Evolutionary conservation across 352 stramenopile genomes (phyloP), one percentile per base, ranked within the genome.

Genomic region (Achlya hypogyna): DNA sequence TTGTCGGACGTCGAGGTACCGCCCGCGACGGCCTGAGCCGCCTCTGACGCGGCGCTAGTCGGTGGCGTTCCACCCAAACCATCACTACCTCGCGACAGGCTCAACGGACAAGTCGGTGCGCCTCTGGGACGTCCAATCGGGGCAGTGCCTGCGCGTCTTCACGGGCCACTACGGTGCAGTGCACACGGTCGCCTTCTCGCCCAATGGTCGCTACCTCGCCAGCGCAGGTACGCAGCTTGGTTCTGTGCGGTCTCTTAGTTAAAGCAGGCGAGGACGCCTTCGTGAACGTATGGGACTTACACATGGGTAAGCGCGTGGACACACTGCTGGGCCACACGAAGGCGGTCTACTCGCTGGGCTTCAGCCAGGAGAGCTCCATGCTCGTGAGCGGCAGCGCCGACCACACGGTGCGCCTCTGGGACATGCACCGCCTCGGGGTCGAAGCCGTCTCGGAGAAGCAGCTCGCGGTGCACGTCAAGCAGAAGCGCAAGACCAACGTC

Each of bases 231-330:
- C n/a, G 27, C 31, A 5, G 9, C 54, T 59, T 35, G 5, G 12
- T 54, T 10, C 12, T 18, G 1, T 12, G 16, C 12, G 5, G 23
- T 31, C 68, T 49, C 74, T 53, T 42, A 34, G 9, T 23, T 16
- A 9, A 10, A 28, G 14, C 53, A 27, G 75, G 94, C 25, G 85
- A 96, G 40, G 83, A 92, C 69, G 80, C 93, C 65, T 89, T 95
- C 53, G 84, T 98, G 52, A 93, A 97, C 71, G 81, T 98, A 69
- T 98, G 94, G 93, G 93, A 98, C 72, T 77, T 98, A 42, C 89
- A 94, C 18, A 86, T 82, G 8, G 84, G 86, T 27, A 92, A 93
- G 72, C 78, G 84, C n/a, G 58, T 97, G 6, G 83, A 91, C 67
- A 93, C 85, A 28, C 75, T 93, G 10, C 76, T 89, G 60, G 85